phyloP scores from a whole-genome alignment of 306 rosid species.

The Sesbania bispinosa region DNA sequence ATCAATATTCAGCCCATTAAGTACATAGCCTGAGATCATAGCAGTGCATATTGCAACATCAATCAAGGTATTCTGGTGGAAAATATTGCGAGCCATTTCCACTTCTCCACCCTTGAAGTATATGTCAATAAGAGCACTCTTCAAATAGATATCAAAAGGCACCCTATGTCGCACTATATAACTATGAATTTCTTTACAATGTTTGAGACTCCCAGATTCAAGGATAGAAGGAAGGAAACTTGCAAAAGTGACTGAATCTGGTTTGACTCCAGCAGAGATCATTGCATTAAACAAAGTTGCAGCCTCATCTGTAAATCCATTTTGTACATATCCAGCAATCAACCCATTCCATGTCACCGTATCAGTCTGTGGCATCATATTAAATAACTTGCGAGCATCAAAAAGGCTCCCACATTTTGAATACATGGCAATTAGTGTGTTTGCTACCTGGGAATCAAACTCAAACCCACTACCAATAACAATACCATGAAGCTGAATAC shows the following conservation, averaged over 20 bases:
- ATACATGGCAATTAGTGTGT: constrained; percentile 61
- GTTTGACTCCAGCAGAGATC: constrained; percentile 56
- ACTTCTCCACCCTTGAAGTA: constrained; percentile 61
- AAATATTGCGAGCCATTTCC: constrained; percentile 48
- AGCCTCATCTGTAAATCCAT: constrained; percentile 57
- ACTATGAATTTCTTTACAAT: constrained; percentile 64
- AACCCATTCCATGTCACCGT: constrained; percentile 73
- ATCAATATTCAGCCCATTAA: constrained; percentile 51
- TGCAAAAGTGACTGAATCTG: constrained; percentile 63
- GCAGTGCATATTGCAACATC: constrained; percentile 70
- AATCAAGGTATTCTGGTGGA: constrained; percentile 39
- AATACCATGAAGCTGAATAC: constrained; percentile 75
- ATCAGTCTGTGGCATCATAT: constrained; percentile 49
- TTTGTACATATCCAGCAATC: constrained; percentile 68
- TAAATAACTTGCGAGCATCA: constrained; percentile 49
- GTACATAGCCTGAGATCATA: constrained; percentile 72
- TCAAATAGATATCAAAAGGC: constrained; percentile 60
- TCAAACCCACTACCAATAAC: constrained; percentile 52
- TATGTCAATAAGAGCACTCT: constrained; percentile 64
- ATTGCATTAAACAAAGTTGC: constrained; percentile 45
- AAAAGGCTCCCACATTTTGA: constrained; percentile 53
- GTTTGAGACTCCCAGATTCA: constrained; percentile 44
- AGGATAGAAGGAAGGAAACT: constrained; percentile 67
- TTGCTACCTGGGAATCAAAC: constrained; percentile 54
- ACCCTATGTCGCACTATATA: constrained; percentile 52